These are phyloP conservation scores for Amanita inopinata DNA, from an alignment of 768 basidiomycete species.

Conservation along the genomic window DNA sequence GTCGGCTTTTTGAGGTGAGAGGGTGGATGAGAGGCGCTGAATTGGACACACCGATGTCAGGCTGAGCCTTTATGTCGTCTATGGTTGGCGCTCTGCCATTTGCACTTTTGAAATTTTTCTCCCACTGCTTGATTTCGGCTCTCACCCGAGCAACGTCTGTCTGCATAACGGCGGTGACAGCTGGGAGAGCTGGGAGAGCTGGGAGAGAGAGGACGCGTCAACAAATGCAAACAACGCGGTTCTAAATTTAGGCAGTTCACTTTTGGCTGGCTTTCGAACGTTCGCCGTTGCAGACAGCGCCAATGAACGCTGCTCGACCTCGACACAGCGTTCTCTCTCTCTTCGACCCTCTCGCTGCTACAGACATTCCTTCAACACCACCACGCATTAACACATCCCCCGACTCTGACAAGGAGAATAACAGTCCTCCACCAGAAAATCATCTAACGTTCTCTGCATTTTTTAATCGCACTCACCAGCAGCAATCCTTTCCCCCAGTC, in stretches of 20 bases:
- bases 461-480: constrained; percentile 24
- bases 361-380: constrained; percentile 12
- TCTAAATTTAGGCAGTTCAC: constrained; percentile 15
- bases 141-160: constrained; percentile 41
- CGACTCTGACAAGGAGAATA: constrained; percentile 42
- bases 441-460: constrained; percentile 24
- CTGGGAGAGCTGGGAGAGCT: too few relatives aligned
- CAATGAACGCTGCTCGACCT: constrained; percentile 27
- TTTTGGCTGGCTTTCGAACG: too few relatives aligned
- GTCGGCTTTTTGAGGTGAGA: constrained; percentile 38
- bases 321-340: constrained; percentile 37
- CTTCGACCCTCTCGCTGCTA: constrained; percentile 39
- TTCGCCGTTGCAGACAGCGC: constrained; percentile 11
- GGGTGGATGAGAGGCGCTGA: constrained; percentile 2
- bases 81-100: constrained; percentile 54
- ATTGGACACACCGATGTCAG: constrained; percentile 46
- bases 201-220: constrained; percentile 24
- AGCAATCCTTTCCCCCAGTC: constrained; percentile 15
- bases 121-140: constrained; percentile 71
- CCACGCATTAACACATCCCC: constrained; percentile 20
- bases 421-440: constrained; percentile 15
- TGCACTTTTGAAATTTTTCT: constrained; percentile 49
- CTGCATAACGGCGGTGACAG: constrained; percentile 12
- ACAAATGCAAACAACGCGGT: constrained; percentile 27
- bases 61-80: constrained; percentile 59